Evolutionary conservation across 2,329 filamentous ascomycete species (phyloP), one percentile per base, ranked within the genome.

Genomic region (Massarina eburnea): DNA sequence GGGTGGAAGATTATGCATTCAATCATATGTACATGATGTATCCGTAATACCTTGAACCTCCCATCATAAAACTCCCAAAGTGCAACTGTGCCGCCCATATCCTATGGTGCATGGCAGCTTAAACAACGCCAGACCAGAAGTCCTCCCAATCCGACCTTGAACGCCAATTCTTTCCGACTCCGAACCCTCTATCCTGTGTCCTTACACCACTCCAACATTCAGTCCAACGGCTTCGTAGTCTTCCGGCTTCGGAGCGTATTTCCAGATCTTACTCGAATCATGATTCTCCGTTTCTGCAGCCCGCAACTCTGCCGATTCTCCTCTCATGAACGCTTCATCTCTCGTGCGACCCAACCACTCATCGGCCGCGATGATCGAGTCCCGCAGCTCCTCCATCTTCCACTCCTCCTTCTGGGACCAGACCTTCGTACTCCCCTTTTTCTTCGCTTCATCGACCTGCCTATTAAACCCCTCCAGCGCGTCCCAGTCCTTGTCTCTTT

Each of bases 391-490:
- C 8, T 51, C 49, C 8, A 63, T 61, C 30, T 37, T 51, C 12
- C 43, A 42, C 24, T 50, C 55, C 42, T 64, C 52, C 8, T 57
- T 58, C 7, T 59, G 50, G 7, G 46, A 60, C 15, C 57, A 58
- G 3, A 45, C 48, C 2, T 55, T 20, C 15, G 54, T 52, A 30
- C 60, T 65, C 19, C 51, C 54, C 12, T 64, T 58, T 46, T 67
- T 55, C 42, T 62, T 59, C 1, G 63, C 65, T 39, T 69, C 66
- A 29, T 57, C 65, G 22, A 55, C 61, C 19, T 71, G 66, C 48
- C 73, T 66, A 35, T 64, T 59, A 68, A 71, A 74, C 6, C 33
- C 50, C 4, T 68, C 56, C 34, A 79, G 49, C 50, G 76, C 68
- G 24, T 68, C 57, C 43, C 71, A 68, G 19, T 71, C 60, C 21